Percentiles rank a stretch among this genome's conserved stretches.
Evolutionary conservation across 306 rosid genomes (phyloP).

Genomic region (Rosa lucieae): DNA sequence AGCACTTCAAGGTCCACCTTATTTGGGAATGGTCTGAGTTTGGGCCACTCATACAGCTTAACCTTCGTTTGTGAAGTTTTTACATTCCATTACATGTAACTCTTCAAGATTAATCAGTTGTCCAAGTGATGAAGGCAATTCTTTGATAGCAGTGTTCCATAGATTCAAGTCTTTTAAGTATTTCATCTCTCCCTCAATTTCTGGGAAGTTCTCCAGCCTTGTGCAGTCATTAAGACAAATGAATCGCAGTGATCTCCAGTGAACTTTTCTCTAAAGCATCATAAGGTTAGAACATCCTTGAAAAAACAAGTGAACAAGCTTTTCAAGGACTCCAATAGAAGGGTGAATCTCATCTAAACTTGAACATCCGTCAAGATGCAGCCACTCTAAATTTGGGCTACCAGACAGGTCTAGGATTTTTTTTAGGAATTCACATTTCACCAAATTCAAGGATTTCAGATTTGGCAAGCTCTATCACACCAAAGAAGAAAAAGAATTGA

Average conservation of each 20-base stretch:
- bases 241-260: background rate
- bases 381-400: too few relatives aligned
- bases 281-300: background rate
- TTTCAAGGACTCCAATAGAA: background rate
- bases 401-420: background rate
- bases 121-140: background rate
- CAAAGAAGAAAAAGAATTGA: background rate
- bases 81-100: too few relatives aligned
- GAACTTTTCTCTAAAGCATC: slow-evolving; percentile 1
- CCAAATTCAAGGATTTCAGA: background rate
- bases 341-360: too few relatives aligned
- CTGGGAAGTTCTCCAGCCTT: background rate
- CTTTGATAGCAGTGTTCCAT: background rate
- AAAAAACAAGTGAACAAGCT: background rate
- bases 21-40: too few relatives aligned
- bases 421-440: background rate
- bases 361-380: too few relatives aligned
- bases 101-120: background rate
- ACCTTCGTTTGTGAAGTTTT: too few relatives aligned
- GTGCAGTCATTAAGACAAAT: background rate
- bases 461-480: background rate
- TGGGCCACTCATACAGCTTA: too few relatives aligned
- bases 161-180: background rate
- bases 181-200: background rate
- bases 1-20: too few relatives aligned